These are phyloP conservation scores for Neofusicoccum parvum DNA, from an alignment of 2,329 filamentous ascomycete genomes.

Conservation along the genomic window DNA sequence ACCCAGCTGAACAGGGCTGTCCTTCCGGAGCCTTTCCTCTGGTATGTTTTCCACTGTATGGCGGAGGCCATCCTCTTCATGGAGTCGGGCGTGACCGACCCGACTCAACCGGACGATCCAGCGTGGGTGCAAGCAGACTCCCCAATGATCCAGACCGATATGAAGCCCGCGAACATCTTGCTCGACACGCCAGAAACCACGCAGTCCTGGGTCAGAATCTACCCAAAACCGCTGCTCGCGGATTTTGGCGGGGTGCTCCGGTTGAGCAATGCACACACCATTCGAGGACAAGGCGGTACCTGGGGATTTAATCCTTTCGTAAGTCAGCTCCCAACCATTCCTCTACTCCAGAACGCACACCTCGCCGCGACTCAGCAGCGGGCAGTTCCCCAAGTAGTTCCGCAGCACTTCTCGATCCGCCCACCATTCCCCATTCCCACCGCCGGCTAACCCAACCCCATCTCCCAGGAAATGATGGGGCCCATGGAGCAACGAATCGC, in stretches of 20 bases:
- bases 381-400: too few relatives aligned
- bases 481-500: not conserved
- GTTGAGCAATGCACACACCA: not conserved
- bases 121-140: not conserved
- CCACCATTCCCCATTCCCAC: too few relatives aligned
- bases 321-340: not conserved
- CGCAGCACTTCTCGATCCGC: too few relatives aligned
- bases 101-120: too few relatives aligned
- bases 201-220: not conserved
- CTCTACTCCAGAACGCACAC: not conserved
- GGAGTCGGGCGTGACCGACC: not conserved
- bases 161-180: slow-evolving; percentile 16
- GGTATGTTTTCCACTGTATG: slow-evolving; percentile 6
- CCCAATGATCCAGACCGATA: not conserved
- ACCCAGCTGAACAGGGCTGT: not conserved
- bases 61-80: not conserved
- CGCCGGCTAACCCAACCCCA: not conserved
- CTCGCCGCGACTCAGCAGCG: too few relatives aligned
- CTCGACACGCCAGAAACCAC: not conserved
- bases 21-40: slow-evolving; percentile 8
- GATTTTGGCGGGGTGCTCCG: not conserved
- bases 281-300: not conserved
- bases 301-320: not conserved
- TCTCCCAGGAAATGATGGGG: not conserved
- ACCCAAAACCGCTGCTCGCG: not conserved